Evolutionary conservation across 768 basidiomycete species (phyloP).

Genomic region (Suillus variegatus): DNA sequence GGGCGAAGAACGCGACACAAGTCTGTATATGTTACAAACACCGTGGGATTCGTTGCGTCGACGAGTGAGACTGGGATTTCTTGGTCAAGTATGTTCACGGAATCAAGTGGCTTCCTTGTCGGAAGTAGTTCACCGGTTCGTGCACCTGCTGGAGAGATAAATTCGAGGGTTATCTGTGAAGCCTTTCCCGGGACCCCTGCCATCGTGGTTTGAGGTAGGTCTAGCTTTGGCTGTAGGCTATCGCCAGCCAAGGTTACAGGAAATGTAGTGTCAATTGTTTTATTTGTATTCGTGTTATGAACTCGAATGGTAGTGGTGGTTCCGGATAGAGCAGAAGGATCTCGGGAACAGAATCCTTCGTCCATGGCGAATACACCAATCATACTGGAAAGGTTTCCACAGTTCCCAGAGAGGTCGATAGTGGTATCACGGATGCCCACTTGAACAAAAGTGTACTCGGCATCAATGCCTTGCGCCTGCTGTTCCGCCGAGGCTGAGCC

Average conservation of each 20-base stretch:
- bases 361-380: constrained; percentile 74
- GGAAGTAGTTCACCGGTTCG: constrained; percentile 73
- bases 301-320: constrained; percentile 50
- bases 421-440: constrained; percentile 57
- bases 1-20: constrained; percentile 37
- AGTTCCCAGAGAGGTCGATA: constrained; percentile 74
- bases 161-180: constrained; percentile 66
- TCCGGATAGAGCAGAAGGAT: background rate
- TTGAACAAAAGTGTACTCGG: constrained; percentile 73
- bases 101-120: constrained; percentile 50
- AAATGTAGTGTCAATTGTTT: constrained; percentile 69
- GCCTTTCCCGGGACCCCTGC: constrained; percentile 71
- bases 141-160: constrained; percentile 65
- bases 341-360: constrained; percentile 50
- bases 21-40: constrained; percentile 54
- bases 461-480: constrained; percentile 47
- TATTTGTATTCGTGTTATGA: constrained; percentile 74
- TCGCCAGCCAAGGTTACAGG: constrained; percentile 38
- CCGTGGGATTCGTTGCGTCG: constrained; percentile 76
- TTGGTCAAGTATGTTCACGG: constrained; percentile 35
- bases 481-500: constrained; percentile 47
- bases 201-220: constrained; percentile 52
- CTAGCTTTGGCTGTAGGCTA: constrained; percentile 37
- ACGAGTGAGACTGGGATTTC: constrained; percentile 52
- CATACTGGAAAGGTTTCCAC: constrained; percentile 74